These are phyloP conservation scores for Apiospora malaysiana DNA, from an alignment of 2,329 filamentous ascomycete genomes.

Conservation along the genomic window DNA sequence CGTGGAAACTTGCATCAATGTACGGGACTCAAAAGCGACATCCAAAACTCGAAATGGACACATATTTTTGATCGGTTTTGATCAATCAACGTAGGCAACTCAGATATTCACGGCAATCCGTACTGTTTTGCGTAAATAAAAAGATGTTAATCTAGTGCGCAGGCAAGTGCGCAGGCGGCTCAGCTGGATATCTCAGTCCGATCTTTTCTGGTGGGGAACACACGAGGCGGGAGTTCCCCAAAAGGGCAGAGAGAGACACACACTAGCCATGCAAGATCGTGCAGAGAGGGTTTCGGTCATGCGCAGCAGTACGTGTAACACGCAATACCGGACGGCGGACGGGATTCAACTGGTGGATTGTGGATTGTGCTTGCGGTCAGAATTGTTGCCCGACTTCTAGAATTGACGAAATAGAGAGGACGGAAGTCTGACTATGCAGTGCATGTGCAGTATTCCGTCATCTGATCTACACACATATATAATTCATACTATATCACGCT, in stretches of 20 bases:
- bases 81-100: too few species aligned
- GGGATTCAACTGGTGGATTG: not conserved
- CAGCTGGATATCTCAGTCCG: constrained; percentile 1
- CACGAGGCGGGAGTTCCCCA: constrained; percentile 6
- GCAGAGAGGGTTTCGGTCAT: constrained; percentile 15
- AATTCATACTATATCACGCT: too few species aligned
- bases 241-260: not conserved
- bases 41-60: not conserved
- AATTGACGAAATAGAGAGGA: not conserved
- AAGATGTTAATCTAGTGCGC: too few species aligned
- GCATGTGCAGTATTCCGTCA: too few species aligned
- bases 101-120: too few species aligned
- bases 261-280: constrained; percentile 13
- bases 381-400: not conserved
- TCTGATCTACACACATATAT: too few species aligned
- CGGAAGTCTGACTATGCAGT: too few species aligned
- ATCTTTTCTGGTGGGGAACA: not conserved
- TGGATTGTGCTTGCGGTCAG: not conserved
- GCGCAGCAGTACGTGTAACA: constrained; percentile 10
- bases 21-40: not conserved
- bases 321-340: not conserved
- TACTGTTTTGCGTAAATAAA: too few species aligned
- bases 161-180: not conserved
- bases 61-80: too few species aligned
- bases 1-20: not conserved